Evolutionary conservation across 2,329 filamentous ascomycete genomes (phyloP).

Genomic region (Clarireedia homoeocarpa): DNA sequence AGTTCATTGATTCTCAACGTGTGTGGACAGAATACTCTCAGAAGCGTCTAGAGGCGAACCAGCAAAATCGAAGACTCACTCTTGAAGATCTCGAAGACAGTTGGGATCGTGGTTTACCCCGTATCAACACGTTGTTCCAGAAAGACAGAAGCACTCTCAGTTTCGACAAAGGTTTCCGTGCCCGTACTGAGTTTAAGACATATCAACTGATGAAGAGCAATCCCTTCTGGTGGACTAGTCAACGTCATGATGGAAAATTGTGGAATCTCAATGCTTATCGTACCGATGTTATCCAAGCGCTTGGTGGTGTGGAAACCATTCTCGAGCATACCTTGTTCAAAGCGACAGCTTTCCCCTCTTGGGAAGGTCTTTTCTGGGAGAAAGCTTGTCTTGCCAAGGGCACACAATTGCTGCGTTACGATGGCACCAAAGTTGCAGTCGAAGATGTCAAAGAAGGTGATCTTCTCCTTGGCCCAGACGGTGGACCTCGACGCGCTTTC

Average conservation of each 20-base stretch:
- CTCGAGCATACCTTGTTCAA: conserved; percentile 96
- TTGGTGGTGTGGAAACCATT: conserved; percentile 92
- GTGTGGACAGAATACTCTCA: conserved; percentile 99
- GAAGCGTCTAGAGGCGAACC: conserved; percentile 92
- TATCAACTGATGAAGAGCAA: conserved; percentile 99
- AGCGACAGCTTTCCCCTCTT: conserved; percentile 90
- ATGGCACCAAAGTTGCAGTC: too few relatives aligned
- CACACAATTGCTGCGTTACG: too few relatives aligned
- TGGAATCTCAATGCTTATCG: conserved; percentile 96
- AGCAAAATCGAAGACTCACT: conserved; percentile 90
- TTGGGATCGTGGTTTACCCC: conserved; percentile 94
- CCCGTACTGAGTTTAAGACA: conserved; percentile 92
- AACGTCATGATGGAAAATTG: conserved; percentile 91
- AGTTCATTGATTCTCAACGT: conserved; percentile 97
- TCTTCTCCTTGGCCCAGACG: too few relatives aligned
- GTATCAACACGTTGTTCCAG: conserved; percentile 98
- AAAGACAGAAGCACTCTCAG: conserved; percentile 95
- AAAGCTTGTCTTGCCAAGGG: conserved; percentile 36
- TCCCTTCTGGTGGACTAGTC: conserved; percentile 98
- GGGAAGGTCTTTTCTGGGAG: conserved; percentile 95
- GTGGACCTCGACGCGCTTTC: too few relatives aligned
- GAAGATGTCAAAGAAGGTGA: too few relatives aligned
- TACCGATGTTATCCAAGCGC: conserved; percentile 91
- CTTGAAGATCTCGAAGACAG: conserved; percentile 95
- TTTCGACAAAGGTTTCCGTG: conserved; percentile 97